Conservation (phyloP, 1,139 yeast genomes). For the Debaryomyces fabryi region DNA sequence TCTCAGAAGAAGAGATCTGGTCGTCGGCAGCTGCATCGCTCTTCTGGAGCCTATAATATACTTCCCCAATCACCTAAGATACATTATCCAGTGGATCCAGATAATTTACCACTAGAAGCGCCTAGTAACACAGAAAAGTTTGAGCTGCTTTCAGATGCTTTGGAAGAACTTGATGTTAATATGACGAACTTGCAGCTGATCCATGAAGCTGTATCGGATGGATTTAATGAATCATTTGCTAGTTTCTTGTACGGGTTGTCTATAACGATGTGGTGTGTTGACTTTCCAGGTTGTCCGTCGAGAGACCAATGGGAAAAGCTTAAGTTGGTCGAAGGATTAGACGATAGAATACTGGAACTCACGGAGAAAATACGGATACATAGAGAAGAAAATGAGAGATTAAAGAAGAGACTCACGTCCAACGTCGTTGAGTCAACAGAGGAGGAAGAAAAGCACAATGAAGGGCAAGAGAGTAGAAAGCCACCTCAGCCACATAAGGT, state of each 20-base stretch:
- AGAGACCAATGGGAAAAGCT: slow-evolving; percentile 38
- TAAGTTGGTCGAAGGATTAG: slow-evolving; percentile 28
- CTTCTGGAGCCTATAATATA: slow-evolving; percentile 43
- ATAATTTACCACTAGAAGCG: slow-evolving; percentile 41
- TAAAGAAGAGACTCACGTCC: slow-evolving; percentile 22
- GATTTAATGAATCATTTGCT: slow-evolving; percentile 65
- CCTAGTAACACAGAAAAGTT: slow-evolving; percentile 34
- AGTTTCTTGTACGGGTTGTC: slow-evolving; percentile 62
- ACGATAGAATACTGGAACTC: slow-evolving; percentile 27
- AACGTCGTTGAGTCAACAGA: background rate
- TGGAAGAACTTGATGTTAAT: slow-evolving; percentile 54
- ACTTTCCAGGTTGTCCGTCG: slow-evolving; percentile 50
- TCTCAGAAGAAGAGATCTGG: slow-evolving; percentile 13
- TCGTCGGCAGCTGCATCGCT: slow-evolving; percentile 38
- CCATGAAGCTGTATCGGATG: slow-evolving; percentile 51
- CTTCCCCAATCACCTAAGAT: slow-evolving; percentile 45
- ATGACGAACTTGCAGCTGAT: slow-evolving; percentile 49
- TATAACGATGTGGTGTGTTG: slow-evolving; percentile 69
- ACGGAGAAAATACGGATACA: slow-evolving; percentile 25
- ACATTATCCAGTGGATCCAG: slow-evolving; percentile 47
- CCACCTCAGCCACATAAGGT: background rate
- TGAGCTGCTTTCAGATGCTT: slow-evolving; percentile 52
- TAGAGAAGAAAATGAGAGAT: slow-evolving; percentile 28
- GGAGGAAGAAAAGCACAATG: slow-evolving; percentile 5
- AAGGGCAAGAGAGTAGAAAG: background rate